Percentiles rank a stretch among this genome's conserved stretches.
These are phyloP conservation scores for Mycena pura DNA, from an alignment of 768 basidiomycete species.

Conservation along the genomic window DNA sequence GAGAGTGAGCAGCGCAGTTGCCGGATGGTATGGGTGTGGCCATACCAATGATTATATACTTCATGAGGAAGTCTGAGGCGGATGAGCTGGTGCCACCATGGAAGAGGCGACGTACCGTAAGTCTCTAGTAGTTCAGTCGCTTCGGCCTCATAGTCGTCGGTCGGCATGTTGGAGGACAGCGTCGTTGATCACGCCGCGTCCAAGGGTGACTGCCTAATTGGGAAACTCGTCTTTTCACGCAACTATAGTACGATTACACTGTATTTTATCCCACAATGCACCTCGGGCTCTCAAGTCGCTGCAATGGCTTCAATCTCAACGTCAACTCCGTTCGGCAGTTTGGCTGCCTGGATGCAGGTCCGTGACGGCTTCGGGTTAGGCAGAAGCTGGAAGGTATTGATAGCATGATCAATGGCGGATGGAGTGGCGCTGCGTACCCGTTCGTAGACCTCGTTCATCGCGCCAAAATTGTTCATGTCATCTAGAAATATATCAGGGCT, in stretches of 20 bases:
- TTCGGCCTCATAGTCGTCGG: constrained; percentile 75
- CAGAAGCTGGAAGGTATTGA: constrained; percentile 41
- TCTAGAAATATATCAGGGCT: no score
- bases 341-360: constrained; percentile 77
- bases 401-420: neutral
- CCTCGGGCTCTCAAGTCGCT: constrained; percentile 2
- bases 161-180: constrained; percentile 57
- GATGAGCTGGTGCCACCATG: constrained; percentile 23
- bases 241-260: neutral
- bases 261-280: no score
- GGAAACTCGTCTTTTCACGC: no score
- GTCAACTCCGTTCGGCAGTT: constrained; percentile 71
- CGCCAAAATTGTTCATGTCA: constrained; percentile 61
- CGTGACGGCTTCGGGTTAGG: constrained; percentile 72
- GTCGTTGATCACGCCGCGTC: no score
- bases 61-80: constrained; percentile 92
- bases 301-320: constrained; percentile 79
- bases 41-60: constrained; percentile 95
- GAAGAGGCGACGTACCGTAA: constrained; percentile 66
- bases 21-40: constrained; percentile 8
- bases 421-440: constrained; percentile 41
- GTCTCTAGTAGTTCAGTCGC: constrained; percentile 94
- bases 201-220: no score
- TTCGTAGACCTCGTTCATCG: constrained; percentile 65
- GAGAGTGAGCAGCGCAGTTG: constrained; percentile 5